Base-by-base conservation (phyloP, 306 rosid genomes). In the Rosa persica region DNA sequence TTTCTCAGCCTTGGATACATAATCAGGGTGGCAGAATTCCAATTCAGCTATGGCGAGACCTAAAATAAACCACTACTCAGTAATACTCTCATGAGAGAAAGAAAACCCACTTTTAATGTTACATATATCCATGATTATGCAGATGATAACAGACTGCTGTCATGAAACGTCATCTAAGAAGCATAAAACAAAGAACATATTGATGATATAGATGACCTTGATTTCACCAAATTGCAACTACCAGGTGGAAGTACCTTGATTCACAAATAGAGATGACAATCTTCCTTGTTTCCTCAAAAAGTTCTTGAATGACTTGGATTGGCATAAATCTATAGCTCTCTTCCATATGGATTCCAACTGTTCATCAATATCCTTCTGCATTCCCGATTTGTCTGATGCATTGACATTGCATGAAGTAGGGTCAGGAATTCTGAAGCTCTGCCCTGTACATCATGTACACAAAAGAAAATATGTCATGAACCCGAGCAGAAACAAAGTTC, bases 281-380 rank as follows among this genome's bases (percentile, higher is more conserved):
- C 84, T 93, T 83, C 98, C 98, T 76, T 79, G 90, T 82, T 88
- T 89, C 79, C 83, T 85, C 65, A 93, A 93, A 84, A 93, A 88
- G n/a, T 72, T 86, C 89, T 82, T 89, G 74, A 91, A 86, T 38
- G 86, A 87, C 75, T 67, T 79, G 79, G 93, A 85, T 79, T 86
- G 90, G 77, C 93, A 93, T 80, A 83, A 78, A 75, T 76, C 86
- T n/a, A 88, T 84, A 51, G 91, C 92, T 87, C 87, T 85, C 83
- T 89, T 79, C 98, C 98, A 93, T 66, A 91, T 78, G 74, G 95
- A 84, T 81, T 88, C 89, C 83, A 93, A 79, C 36, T 88, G 87
- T 85, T 85, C 89, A 64, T 78, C 80, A 69, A 80, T 80, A 79
- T 88, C 95, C 75, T 87, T 91, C n/a, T 49, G 89, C 55, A 74